Conservation (phyloP, 2,329 filamentous ascomycete species). For the Colletotrichum chrysophilum region DNA sequence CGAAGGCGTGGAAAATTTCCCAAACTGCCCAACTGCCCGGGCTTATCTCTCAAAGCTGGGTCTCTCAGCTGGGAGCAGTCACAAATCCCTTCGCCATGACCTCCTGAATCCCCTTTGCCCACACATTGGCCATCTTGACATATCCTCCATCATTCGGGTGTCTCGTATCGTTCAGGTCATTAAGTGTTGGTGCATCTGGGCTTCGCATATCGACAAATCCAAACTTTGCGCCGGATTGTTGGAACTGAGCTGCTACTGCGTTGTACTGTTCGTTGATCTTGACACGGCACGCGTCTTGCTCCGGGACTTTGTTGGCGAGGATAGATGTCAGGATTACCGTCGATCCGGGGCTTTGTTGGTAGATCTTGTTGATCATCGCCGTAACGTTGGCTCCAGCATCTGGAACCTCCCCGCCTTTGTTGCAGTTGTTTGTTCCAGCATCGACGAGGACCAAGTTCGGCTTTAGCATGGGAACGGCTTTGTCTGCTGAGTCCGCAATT, state of each 20-base stretch:
- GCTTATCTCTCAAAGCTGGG: too few relatives aligned
- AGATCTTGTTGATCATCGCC: constrained; percentile 20
- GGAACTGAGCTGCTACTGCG: background rate
- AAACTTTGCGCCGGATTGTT: constrained; percentile 18
- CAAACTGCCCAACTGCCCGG: too few relatives aligned
- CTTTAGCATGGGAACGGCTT: background rate
- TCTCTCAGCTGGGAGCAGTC: background rate
- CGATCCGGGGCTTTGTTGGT: constrained; percentile 17
- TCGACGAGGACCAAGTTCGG: constrained; percentile 27
- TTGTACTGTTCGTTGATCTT: constrained; percentile 23
- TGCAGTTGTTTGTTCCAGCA: constrained; percentile 27
- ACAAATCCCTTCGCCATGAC: constrained; percentile 18
- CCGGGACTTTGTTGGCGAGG: constrained; percentile 11
- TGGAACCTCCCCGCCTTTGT: constrained; percentile 8
- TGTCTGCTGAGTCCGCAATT: constrained; percentile 2
- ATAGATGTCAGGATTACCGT: constrained; percentile 13
- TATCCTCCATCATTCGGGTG: constrained; percentile 20
- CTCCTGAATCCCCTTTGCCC: constrained; percentile 16
- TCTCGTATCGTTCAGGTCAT: constrained; percentile 16
- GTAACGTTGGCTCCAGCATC: constrained; percentile 15
- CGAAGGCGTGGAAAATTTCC: too few relatives aligned
- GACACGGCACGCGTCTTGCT: constrained; percentile 20
- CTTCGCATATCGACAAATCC: constrained; percentile 25
- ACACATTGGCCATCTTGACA: constrained; percentile 19
- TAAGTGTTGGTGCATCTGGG: constrained; percentile 13